Base-by-base conservation (phyloP, 2,329 filamentous ascomycete species). In the Myriosclerotinia curreyana region DNA sequence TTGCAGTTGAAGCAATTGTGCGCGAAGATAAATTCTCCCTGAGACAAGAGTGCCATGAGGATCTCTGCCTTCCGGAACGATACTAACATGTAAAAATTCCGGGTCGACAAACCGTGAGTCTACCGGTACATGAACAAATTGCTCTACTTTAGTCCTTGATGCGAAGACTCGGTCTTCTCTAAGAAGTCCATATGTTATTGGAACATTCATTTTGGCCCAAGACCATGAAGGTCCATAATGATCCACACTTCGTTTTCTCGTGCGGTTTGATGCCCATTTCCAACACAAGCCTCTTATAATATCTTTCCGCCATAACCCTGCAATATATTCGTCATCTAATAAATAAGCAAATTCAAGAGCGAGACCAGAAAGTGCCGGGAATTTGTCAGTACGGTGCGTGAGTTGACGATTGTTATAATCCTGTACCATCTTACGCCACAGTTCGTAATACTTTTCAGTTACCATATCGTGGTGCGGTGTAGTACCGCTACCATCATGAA, bases 321-420 rank as follows among this genome's bases (percentile, higher is more conserved):
- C 64, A 17, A 64, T 22, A 38, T 66, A 66, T 38, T 63, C 40
- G 38, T 66, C 65, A 51, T 55, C 20, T 28, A 64, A 20, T 2
- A 52, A 49, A 36, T 50, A 53, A 9, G 46, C 36, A 11, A 51
- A 64, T 60, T 64, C 61, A 1, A 31, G 17, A 42, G 65, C 65
- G 3, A 66, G 64, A 38, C 65, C 64, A 36, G 64, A 62, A 25
- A 66, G 55, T 2, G 65, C 65, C 2, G 60, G 60, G 15, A 66
- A 54, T 14, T 53, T 59, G 46, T 66, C 65, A 9, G 54, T 48
- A 20, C 40, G 46, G 42, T 49, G 42, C 7, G 65, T 66, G 14
- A 66, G 52, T 36, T 64, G 17, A n/a, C 65, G 64, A 12, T n/a
- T 53, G 28, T 48, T 62, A 31, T 66, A 66, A 42, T 59, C 65